These are phyloP conservation scores for Exophiala spinifera DNA, from an alignment of 2,329 filamentous ascomycete genomes.

Conservation along the genomic window DNA sequence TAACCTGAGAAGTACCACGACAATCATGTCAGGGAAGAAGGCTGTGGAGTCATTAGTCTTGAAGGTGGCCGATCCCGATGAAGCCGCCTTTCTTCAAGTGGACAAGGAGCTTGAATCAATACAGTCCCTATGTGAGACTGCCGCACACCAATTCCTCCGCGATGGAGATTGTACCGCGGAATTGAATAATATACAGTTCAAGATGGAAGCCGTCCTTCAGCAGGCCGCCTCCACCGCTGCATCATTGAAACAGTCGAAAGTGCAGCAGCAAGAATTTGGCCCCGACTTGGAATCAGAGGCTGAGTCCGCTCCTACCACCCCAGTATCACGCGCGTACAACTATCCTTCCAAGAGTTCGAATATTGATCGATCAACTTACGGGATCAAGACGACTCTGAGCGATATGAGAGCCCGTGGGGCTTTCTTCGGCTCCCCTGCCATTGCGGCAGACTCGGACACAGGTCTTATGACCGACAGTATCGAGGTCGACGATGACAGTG, in stretches of 20 bases:
- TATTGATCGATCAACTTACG: not conserved
- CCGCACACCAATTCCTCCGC: conserved; percentile 84
- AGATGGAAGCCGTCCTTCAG: conserved; percentile 62
- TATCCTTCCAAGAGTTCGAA: not conserved
- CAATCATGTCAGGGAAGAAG: conserved; percentile 13
- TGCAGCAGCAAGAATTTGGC: conserved; percentile 26
- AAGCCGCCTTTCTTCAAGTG: conserved; percentile 66
- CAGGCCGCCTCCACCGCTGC: conserved; percentile 60
- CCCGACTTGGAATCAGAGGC: conserved; percentile 7
- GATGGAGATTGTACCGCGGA: conserved; percentile 81
- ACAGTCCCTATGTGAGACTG: conserved; percentile 78
- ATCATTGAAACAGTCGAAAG: conserved; percentile 53
- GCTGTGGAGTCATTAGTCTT: not conserved
- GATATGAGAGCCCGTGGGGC: conserved; percentile 14
- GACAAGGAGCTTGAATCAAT: conserved; percentile 77
- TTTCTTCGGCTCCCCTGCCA: conserved; percentile 11
- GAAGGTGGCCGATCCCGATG: conserved; percentile 37
- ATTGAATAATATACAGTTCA: conserved; percentile 64
- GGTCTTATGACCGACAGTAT: conserved; percentile 18
- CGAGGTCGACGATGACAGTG: conserved; percentile 28
- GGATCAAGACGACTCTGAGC: conserved; percentile 11
- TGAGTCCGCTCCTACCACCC: conserved; percentile 7
- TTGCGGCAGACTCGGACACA: not conserved
- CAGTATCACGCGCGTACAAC: not conserved
- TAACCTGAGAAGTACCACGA: conserved; percentile 8